Evolutionary conservation across 371 early-diverging fungal species (phyloP), one percentile per base, ranked within the genome.

Genomic region (Parasitella parasitica): DNA sequence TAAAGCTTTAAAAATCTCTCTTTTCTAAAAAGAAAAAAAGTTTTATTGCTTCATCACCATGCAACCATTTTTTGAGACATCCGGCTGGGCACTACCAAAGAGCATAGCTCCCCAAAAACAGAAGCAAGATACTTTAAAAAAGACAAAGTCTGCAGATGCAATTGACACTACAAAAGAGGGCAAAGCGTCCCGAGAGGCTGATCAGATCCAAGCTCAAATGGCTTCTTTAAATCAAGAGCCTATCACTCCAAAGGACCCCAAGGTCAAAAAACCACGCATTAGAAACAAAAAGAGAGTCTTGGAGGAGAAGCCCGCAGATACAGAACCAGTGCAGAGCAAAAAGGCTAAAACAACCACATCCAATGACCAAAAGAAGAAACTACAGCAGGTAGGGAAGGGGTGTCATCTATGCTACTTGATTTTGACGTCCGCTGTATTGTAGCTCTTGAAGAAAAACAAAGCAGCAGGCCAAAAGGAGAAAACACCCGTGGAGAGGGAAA

Each of bases 21-120:
- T 50, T 15, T 2, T 48, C 15, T 15, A 3, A 11, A n/a, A n/a
- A n/a, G n/a, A n/a, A n/a, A n/a, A n/a, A n/a, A 2, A 12, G 26
- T 3, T 51, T 37, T 24, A 30, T 43, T 13, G 41, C 32, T n/a
- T 16, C 18, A 50, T 30, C n/a, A 22, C 30, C 22, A 73, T 75
- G 73, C 69, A 75, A 54, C 66, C 69, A 15, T 56, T 78, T 18
- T 78, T 78, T 55, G 70, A 73, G 49, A 64, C 76, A 0, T 63
- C 69, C n/a, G 76, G 76, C 9, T 78, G 78, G 78, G 61, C 71
- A 12, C 37, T 78, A 27, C 77, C 77, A 7, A 65, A 67, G 28
- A 63, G 54, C 30, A 71, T 72, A 26, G 72, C 65, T 16, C 41
- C 59, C 8, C 61, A 69, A 57, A 53, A 61, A 56, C 58, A 28